Base-by-base conservation (phyloP, 164 flowering plant species). In the Vitis rotundifolia region DNA sequence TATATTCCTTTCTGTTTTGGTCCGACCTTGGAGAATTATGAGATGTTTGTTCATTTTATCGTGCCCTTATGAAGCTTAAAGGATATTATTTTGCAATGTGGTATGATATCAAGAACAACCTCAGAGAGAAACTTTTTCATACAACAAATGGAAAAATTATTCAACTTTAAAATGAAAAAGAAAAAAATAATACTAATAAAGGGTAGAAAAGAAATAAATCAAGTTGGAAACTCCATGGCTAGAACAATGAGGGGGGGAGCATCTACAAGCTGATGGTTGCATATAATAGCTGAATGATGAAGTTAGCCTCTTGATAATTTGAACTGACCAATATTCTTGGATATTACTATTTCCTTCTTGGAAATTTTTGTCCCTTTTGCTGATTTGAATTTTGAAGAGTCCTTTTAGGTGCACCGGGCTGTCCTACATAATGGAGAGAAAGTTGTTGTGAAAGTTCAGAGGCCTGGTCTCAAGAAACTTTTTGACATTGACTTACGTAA, bases 401-500 rank as follows among this genome's bases (percentile, higher is more conserved):
- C 3, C 13, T 79, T 74, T 51, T 77, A 95, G 99, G 99, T 95
- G 55, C 99, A 95, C 76, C 91, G 97, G 47, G 98, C 94, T 37
- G 74, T 91, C 74, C 82, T 95, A 60, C 94, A 93, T 68, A 89
- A 85, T 80, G 98, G 98, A 71, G 97, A 95, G 80, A 87, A 79
- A 77, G 98, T 90, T 49, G 96, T 91, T 22, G 88, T 95, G 66
- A 95, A 95, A 84, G 96, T 95, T 71, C 98, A 95, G 69, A 90
- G 99, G 76, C 99, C 98, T 65, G 98, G 99, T 55, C 87, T 95
- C 28, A 95, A 85, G 86, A 93, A 87, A 78, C 94, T 95, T 26
- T 95, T 95, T 79, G 98, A 95, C 77, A 95, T 95, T 60, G 99
- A 95, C 82, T 79, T 95, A 67, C 72, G 99, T 95, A 78, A 87